These are phyloP conservation scores for Leavenworthia alabamica DNA, from an alignment of 345 rosid species.

Conservation along the genomic window DNA sequence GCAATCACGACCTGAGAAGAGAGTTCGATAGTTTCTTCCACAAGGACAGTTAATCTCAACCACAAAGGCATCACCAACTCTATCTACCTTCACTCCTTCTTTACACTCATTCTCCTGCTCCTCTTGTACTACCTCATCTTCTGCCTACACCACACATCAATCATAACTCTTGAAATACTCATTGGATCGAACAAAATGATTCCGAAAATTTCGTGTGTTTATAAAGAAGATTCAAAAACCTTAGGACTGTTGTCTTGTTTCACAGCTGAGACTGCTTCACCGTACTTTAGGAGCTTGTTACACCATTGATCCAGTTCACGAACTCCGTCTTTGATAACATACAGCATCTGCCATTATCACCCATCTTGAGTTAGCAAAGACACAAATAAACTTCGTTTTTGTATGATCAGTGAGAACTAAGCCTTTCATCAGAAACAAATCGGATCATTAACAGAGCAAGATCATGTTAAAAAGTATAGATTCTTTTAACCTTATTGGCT, in stretches of 20 bases:
- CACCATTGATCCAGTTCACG: conserved; percentile 33
- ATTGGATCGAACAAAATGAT: no score
- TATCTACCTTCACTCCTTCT: conserved; percentile 33
- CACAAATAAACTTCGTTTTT: no score
- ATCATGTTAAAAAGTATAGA: not conserved
- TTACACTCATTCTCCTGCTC: conserved; percentile 14
- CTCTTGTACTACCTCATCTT: conserved; percentile 11
- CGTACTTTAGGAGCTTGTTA: conserved; percentile 28
- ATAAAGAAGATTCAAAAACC: conserved; percentile 13
- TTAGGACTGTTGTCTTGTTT: conserved; percentile 20
- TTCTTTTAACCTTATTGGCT: conserved; percentile 18
- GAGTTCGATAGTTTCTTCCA: conserved; percentile 27
- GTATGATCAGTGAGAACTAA: no score
- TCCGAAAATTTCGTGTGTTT: no score
- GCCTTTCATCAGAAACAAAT: no score
- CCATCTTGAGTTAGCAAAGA: not conserved
- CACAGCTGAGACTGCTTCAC: conserved; percentile 19
- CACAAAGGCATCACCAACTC: conserved; percentile 33
- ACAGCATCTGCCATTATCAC: conserved; percentile 23
- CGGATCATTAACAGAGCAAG: not conserved
- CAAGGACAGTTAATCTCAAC: conserved; percentile 34
- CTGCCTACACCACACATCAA: not conserved
- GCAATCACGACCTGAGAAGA: conserved; percentile 38
- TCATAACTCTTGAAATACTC: no score
- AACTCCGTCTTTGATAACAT: conserved; percentile 31